Percentiles rank a stretch among this genome's conserved stretches.
These are phyloP conservation scores for Wickerhamiella parazyma DNA, from an alignment of 805 yeast genomes.

Conservation along the genomic window DNA sequence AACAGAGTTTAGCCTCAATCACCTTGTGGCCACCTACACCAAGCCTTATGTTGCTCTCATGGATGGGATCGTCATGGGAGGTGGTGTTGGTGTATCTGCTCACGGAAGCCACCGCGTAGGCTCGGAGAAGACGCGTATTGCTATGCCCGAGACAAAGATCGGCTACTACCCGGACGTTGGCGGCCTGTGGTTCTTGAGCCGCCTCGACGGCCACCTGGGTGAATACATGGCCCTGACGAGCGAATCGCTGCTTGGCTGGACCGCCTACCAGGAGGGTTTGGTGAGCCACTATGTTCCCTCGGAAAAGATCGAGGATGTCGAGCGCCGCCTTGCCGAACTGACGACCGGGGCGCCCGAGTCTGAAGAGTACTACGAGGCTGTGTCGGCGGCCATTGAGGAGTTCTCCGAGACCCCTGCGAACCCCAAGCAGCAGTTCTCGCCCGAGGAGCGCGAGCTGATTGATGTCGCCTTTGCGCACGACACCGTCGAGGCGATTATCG, in stretches of 20 bases:
- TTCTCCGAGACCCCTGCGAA: constrained; percentile 35
- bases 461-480: constrained; percentile 50
- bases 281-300: constrained; percentile 83
- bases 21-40: constrained; percentile 61
- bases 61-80: constrained; percentile 96
- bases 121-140: constrained; percentile 80
- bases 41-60: constrained; percentile 78
- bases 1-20: constrained; percentile 69
- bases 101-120: constrained; percentile 89
- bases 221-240: constrained; percentile 81
- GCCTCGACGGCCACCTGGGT: constrained; percentile 71
- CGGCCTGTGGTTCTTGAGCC: constrained; percentile 75
- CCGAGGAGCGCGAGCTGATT: constrained; percentile 46
- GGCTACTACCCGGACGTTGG: constrained; percentile 97
- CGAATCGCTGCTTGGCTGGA: constrained; percentile 59
- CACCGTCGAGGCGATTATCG: constrained; percentile 40
- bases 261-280: constrained; percentile 68
- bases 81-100: constrained; percentile 85
- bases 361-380: constrained; percentile 30
- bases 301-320: constrained; percentile 46
- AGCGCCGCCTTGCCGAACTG: constrained; percentile 50
- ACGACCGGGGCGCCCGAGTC: constrained; percentile 24
- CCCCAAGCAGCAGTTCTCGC: constrained; percentile 40
- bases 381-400: constrained; percentile 66
- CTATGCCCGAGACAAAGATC: constrained; percentile 97